Evolutionary conservation across 805 yeast genomes (phyloP).

Genomic region (Barnettozyma sp.): DNA sequence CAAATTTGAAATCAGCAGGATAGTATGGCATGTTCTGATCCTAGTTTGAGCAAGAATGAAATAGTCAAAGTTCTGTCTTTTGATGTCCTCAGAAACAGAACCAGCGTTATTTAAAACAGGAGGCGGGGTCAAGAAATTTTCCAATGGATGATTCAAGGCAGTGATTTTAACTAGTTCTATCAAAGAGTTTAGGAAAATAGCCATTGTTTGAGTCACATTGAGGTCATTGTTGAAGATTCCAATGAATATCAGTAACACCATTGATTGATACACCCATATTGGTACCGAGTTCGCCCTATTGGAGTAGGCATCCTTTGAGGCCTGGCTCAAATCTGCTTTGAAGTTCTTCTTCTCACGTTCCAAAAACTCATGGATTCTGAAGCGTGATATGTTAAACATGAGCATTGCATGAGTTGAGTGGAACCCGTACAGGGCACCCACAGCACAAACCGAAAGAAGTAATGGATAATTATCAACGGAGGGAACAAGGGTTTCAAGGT

Average conservation of each 20-base stretch:
- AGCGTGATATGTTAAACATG: conserved; percentile 60
- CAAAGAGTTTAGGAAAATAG: conserved; percentile 74
- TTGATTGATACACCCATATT: conserved; percentile 79
- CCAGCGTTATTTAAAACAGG: conserved; percentile 31
- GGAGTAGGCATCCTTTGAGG: conserved; percentile 17
- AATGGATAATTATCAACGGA: conserved; percentile 55
- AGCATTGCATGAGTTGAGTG: conserved; percentile 71
- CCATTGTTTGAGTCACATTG: conserved; percentile 68
- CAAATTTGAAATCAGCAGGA: conserved; percentile 51
- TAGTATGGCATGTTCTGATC: conserved; percentile 64
- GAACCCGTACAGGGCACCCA: conserved; percentile 83
- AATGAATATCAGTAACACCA: conserved; percentile 72
- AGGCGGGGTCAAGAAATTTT: conserved; percentile 35
- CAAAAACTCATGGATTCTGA: conserved; percentile 58
- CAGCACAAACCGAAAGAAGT: conserved; percentile 71
- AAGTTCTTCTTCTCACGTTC: conserved; percentile 33
- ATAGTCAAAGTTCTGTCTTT: conserved; percentile 34
- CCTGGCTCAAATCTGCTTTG: conserved; percentile 7
- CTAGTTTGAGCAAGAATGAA: conserved; percentile 71
- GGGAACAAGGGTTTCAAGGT: conserved; percentile 52
- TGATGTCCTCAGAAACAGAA: conserved; percentile 17
- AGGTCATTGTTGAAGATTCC: conserved; percentile 69
- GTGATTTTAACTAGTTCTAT: conserved; percentile 71
- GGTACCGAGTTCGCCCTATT: conserved; percentile 51
- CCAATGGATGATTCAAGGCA: conserved; percentile 57